phyloP scores from a whole-genome alignment of 2,329 filamentous ascomycete genomes.

The Fusarium sterilihyphosum region DNA sequence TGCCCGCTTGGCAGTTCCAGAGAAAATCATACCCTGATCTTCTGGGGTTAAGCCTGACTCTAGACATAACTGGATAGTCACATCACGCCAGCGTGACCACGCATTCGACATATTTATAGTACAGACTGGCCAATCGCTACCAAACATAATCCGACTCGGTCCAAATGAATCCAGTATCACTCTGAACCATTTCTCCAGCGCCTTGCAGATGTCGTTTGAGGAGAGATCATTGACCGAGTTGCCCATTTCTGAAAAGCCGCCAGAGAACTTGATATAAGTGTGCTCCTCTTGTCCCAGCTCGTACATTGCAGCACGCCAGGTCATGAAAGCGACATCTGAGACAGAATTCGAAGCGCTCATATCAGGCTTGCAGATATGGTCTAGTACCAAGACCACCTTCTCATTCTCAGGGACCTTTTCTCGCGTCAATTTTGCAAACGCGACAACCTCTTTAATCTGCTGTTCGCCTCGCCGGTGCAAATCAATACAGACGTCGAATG shows the following conservation, averaged over 20 bases:
- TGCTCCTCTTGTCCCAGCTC: neutral
- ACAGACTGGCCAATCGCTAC: neutral
- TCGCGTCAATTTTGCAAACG: neutral
- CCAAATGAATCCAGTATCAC: neutral
- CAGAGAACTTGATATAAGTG: neutral
- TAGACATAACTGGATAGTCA: neutral
- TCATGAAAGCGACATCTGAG: neutral
- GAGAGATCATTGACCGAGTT: neutral
- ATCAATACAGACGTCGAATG: neutral
- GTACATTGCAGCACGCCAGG: neutral
- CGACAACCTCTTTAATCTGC: neutral
- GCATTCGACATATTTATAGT: neutral
- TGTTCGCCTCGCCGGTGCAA: neutral
- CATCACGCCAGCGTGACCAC: neutral
- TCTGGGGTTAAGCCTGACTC: neutral
- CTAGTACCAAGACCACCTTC: neutral
- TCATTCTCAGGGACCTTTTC: neutral
- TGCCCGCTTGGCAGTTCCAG: neutral
- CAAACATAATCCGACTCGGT: neutral
- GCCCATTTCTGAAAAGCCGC: neutral
- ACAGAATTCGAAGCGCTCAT: neutral
- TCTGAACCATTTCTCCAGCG: neutral
- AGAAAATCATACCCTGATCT: neutral
- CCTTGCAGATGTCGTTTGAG: neutral
- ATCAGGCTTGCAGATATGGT: neutral